phyloP scores from a whole-genome alignment of 768 basidiomycete species.

The Lactarius hengduanensis region DNA sequence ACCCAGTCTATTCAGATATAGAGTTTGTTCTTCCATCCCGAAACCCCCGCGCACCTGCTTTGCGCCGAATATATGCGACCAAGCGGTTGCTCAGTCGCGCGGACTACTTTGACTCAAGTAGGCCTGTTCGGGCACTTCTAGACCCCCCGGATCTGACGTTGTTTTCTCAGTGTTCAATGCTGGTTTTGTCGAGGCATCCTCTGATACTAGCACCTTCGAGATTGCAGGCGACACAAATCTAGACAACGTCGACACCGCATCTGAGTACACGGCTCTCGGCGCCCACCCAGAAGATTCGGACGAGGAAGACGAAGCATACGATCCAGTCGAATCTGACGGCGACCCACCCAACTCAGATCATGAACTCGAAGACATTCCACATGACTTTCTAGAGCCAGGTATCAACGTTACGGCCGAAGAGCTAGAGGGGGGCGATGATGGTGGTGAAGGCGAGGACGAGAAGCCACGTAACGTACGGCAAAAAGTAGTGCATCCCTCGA shows the following conservation, averaged over 20 bases:
- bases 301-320: slow-evolving; percentile 45
- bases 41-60: slow-evolving; percentile 39
- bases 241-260: slow-evolving; percentile 39
- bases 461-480: slow-evolving; percentile 35
- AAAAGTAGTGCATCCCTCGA: slow-evolving; percentile 42
- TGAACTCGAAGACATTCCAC: slow-evolving; percentile 19
- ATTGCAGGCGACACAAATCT: slow-evolving; percentile 29
- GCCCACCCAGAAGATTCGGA: slow-evolving; percentile 51
- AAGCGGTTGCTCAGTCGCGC: slow-evolving; percentile 64
- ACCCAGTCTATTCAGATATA: slow-evolving; percentile 82
- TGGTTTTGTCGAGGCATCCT: slow-evolving; percentile 61
- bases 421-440: not conserved
- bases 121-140: not conserved
- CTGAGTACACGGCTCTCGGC: slow-evolving; percentile 45
- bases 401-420: slow-evolving; percentile 7
- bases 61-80: slow-evolving; percentile 61
- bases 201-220: slow-evolving; percentile 33
- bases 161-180: slow-evolving; percentile 62
- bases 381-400: slow-evolving; percentile 2
- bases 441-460: slow-evolving; percentile 15
- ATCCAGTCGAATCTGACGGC: slow-evolving; percentile 27
- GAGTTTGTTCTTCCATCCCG: slow-evolving; percentile 69
- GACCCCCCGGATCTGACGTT: slow-evolving; percentile 1
- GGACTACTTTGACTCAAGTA: slow-evolving; percentile 77
- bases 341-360: slow-evolving; percentile 26